Evolutionary conservation across 225 moss, liverwort and hornwort species (phyloP).

Genomic region (Thuidium tamariscinum): DNA sequence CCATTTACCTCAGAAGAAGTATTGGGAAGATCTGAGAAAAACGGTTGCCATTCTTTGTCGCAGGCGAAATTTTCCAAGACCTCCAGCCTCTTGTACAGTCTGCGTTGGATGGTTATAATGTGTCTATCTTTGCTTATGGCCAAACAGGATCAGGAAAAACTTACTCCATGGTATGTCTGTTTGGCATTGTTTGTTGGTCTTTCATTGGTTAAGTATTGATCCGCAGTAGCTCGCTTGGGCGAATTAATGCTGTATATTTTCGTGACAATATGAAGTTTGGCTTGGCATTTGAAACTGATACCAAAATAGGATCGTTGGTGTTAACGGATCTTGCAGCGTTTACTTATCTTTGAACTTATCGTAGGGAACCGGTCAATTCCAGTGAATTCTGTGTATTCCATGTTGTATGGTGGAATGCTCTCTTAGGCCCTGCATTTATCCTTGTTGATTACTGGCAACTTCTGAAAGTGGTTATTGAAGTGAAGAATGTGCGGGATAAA

Average conservation of each 20-base stretch:
- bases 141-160: conserved; percentile 96
- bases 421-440: neutral
- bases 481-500: neutral
- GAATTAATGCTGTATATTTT: neutral
- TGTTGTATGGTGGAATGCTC: neutral
- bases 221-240: neutral
- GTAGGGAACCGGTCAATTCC: neutral
- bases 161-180: conserved; percentile 53
- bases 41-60: neutral
- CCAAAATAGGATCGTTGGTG: neutral
- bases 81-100: conserved; percentile 88
- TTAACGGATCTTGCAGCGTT: neutral
- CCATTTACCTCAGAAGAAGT: neutral
- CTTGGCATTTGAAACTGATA: neutral
- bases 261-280: neutral
- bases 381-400: neutral
- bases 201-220: neutral
- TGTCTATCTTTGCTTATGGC: conserved; percentile 86
- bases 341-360: neutral
- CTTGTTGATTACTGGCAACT: neutral
- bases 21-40: neutral
- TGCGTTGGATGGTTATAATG: conserved; percentile 87
- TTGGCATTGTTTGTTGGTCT: neutral
- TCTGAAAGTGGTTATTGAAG: neutral
- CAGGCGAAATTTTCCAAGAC: conserved; percentile 72